A percentile compares a stretch with the other conserved stretches of the same genome.
These are phyloP conservation scores for Thymus quinquecostatus DNA, from an alignment of 257 asterid species.

Conservation along the genomic window DNA sequence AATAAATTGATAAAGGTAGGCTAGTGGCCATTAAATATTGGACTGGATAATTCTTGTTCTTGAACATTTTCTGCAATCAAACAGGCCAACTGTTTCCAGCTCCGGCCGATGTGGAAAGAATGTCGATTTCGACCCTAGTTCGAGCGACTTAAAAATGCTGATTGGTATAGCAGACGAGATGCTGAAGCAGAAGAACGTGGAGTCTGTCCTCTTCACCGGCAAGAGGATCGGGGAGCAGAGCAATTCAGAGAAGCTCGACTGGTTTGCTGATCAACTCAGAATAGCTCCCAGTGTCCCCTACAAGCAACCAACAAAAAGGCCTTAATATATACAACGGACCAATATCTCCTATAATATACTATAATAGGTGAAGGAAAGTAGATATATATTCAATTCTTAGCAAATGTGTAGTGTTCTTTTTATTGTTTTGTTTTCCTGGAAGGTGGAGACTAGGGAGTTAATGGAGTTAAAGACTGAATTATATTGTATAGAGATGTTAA, in stretches of 20 bases:
- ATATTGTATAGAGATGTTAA: too few species aligned
- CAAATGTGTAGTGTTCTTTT: too few species aligned
- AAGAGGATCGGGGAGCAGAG: slow-evolving; percentile 79
- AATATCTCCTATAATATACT: too few species aligned
- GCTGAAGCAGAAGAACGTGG: slow-evolving; percentile 89
- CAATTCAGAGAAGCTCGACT: slow-evolving; percentile 83
- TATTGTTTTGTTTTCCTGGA: too few species aligned
- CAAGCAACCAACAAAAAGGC: slow-evolving; percentile 65
- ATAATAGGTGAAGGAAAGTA: too few species aligned
- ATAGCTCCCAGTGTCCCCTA: slow-evolving; percentile 99
- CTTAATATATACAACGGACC: too few species aligned
- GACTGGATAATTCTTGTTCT: slow-evolving; percentile 7
- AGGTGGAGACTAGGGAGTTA: too few species aligned
- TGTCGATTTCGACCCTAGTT: slow-evolving; percentile 74
- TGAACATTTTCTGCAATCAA: slow-evolving; percentile 17
- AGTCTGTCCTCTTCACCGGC: slow-evolving; percentile 79
- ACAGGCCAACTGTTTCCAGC: slow-evolving; percentile 80
- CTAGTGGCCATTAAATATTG: slow-evolving; percentile 18
- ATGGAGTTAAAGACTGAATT: too few species aligned
- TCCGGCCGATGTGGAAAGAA: slow-evolving; percentile 56
- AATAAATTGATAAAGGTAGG: slow-evolving; percentile 13
- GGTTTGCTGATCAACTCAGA: slow-evolving; percentile 92
- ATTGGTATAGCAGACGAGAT: slow-evolving; percentile 77
- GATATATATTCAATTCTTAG: too few species aligned
- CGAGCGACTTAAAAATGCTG: slow-evolving; percentile 62